Evolutionary conservation across 768 basidiomycete genomes (phyloP), one percentile per base, ranked within the genome.

Genomic region (Podaxis mareebaensis): DNA sequence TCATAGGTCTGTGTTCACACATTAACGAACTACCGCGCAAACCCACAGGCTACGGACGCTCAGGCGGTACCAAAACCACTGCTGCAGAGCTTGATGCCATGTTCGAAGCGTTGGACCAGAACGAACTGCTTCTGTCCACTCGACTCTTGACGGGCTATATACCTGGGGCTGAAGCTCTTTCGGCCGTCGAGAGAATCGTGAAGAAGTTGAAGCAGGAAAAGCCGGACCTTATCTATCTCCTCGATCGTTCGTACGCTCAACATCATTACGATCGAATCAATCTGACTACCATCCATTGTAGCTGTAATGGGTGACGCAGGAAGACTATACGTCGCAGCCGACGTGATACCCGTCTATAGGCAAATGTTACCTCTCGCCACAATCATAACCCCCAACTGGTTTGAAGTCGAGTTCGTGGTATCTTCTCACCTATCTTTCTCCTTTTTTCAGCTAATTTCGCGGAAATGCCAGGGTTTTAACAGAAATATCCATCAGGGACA

Each of bases 371-470:
- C 86, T n/a, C 76, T 87, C n/a, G 90, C 97, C 2, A 92, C 92
- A 0, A 88, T 98, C 53, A 98, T 98, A 67, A 95, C 97, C 0
- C 97, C 97, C 0, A 99, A 99, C 72, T 97, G 95, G 86, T 99
- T 95, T 69, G 97, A 99, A 79, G 92, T 91, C 65, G 96, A 99
- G 95, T 96, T 72, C 74, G 88, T 74, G 13, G 46, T 51, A 24
- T 60, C 58, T 13, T 56, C 36, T 10, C 38, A 46, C 4, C 44
- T 33, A 46, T 39, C 22, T 30, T 53, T 33, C 86, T 68, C 68
- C 82, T 68, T 10, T 57, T 38, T 11, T 44, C 46, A 22, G 62
- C 20, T 40, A 33, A 57, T 24, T 24, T 13, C 15, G 10, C 17
- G 6, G 24, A n/a, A 30, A 60, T 63, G 56, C 3, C 66, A 98